Evolutionary conservation across 306 rosid species (phyloP).

Genomic region (Vicia villosa): DNA sequence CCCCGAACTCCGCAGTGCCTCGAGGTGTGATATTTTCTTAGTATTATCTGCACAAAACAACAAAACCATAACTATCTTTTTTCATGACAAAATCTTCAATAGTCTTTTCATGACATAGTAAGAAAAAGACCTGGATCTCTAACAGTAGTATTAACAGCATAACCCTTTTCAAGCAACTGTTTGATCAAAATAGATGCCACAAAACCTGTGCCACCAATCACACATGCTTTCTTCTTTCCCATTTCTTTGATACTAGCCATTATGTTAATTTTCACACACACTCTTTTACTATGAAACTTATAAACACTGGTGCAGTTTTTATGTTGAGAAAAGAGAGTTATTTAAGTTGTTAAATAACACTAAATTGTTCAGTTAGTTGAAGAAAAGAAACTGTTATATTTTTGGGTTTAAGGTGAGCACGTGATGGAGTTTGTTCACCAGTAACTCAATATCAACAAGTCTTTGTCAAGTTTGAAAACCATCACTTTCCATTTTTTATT

Average conservation of each 20-base stretch:
- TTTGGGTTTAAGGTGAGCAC: conserved; percentile 29
- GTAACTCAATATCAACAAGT: conserved; percentile 9
- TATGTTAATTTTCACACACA: background rate
- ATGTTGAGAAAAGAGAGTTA: background rate
- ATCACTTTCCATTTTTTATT: background rate
- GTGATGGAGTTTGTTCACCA: conserved; percentile 26
- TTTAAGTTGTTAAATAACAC: conserved; percentile 27
- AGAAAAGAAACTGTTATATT: background rate
- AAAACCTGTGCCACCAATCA: conserved; percentile 74
- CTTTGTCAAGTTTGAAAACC: background rate
- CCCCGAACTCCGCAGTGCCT: conserved; percentile 54
- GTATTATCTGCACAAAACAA: conserved; percentile 51
- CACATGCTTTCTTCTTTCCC: conserved; percentile 61
- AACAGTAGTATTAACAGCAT: conserved; percentile 71
- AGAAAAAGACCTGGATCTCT: conserved; percentile 62
- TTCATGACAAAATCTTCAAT: background rate
- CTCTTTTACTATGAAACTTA: background rate
- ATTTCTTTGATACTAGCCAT: conserved; percentile 49
- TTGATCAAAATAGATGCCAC: conserved; percentile 68
- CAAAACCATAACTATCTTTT: background rate
- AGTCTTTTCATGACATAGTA: background rate
- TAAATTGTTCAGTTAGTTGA: conserved; percentile 14
- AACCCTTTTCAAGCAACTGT: conserved; percentile 67
- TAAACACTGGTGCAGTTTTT: background rate
- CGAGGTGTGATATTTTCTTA: conserved; percentile 65